Conservation (phyloP, 441 rosid species). For the Croton setiger region DNA sequence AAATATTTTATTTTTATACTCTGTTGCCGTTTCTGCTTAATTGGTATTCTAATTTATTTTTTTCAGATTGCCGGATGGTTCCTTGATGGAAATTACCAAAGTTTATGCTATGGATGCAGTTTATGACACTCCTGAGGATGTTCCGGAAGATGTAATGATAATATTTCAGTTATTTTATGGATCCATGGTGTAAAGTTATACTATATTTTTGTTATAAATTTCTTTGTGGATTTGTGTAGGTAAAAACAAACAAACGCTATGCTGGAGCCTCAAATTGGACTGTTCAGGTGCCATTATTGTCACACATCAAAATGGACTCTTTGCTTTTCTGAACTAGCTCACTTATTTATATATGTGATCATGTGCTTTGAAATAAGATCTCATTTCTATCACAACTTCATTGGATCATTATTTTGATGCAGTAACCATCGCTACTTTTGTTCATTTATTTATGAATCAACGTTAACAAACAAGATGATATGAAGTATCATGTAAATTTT, state of each 20-base stretch:
- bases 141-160: conserved; percentile 89
- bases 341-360: not conserved
- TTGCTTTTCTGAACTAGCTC: not conserved
- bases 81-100: conserved; percentile 82
- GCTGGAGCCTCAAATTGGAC: conserved; percentile 29
- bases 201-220: not conserved
- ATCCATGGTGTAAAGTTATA: not conserved
- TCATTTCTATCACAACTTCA: not conserved
- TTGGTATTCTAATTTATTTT: conserved; percentile 6
- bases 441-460: not conserved
- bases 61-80: conserved; percentile 84
- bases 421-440: not conserved
- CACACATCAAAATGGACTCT: not conserved
- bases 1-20: not conserved
- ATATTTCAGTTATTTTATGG: not conserved
- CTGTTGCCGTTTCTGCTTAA: not conserved
- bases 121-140: conserved; percentile 70
- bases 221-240: conserved; percentile 17
- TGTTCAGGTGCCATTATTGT: conserved; percentile 17
- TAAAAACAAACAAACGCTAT: conserved; percentile 28
- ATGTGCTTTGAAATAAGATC: not conserved
- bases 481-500: not conserved
- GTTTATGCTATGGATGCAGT: conserved; percentile 91
- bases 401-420: not conserved
- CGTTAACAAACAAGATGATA: not conserved